Percentiles rank a stretch among this genome's conserved stretches.
Conservation (phyloP, 2,329 filamentous ascomycete genomes). For the Capronia americana region DNA sequence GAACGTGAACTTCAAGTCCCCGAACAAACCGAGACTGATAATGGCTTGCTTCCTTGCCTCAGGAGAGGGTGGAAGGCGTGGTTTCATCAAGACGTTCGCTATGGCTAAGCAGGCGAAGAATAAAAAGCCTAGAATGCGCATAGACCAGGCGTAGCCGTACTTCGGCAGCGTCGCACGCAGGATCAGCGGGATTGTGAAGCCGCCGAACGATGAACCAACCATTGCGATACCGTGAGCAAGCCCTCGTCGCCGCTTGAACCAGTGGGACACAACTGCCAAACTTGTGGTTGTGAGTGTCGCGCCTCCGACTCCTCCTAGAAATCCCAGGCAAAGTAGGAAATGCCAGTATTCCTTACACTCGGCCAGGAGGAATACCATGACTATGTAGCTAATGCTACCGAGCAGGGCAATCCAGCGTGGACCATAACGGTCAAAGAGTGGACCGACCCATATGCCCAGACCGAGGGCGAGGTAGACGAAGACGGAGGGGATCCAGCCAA, state of each 20-base stretch:
- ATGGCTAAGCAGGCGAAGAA: conserved; percentile 45
- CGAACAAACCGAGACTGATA: conserved; percentile 52
- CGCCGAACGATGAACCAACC: conserved; percentile 49
- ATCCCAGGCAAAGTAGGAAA: conserved; percentile 51
- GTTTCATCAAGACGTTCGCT: conserved; percentile 46
- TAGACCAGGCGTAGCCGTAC: conserved; percentile 48
- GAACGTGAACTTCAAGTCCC: conserved; percentile 51
- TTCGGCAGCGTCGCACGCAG: conserved; percentile 43
- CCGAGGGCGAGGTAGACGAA: conserved; percentile 55
- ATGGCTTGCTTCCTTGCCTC: conserved; percentile 40
- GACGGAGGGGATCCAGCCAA: conserved; percentile 59
- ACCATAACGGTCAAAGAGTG: conserved; percentile 57
- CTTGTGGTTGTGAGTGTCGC: conserved; percentile 48
- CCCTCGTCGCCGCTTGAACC: conserved; percentile 49
- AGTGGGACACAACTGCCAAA: conserved; percentile 49
- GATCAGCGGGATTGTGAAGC: conserved; percentile 47
- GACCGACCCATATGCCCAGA: conserved; percentile 57
- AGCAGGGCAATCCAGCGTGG: conserved; percentile 50
- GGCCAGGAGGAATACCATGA: conserved; percentile 55
- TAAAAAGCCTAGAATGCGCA: conserved; percentile 48
- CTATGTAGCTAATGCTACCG: conserved; percentile 48
- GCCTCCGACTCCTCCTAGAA: conserved; percentile 47
- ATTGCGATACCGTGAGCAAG: conserved; percentile 51
- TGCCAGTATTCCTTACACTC: conserved; percentile 58
- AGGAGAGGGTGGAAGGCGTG: conserved; percentile 43